Evolutionary conservation across 1,284 basidiomycete genomes (phyloP).

Genomic region (Pisolithus thermaeus): DNA sequence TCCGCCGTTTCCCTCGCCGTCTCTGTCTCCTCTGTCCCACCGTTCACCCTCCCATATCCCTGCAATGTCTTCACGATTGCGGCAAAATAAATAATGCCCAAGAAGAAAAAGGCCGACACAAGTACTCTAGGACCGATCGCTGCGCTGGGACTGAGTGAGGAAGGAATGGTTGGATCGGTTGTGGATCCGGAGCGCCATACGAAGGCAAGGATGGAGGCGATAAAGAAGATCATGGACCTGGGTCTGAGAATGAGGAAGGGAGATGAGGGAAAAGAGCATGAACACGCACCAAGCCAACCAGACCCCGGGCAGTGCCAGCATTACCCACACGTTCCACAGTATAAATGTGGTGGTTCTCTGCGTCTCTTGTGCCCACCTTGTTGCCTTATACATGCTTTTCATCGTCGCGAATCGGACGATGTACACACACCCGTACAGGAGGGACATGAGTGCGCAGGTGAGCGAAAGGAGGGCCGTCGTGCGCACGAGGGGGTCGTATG

Average conservation of each 20-base stretch:
- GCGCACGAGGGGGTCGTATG: conserved; percentile 58
- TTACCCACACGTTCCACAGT: conserved; percentile 77
- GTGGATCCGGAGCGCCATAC: conserved; percentile 65
- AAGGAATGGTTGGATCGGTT: conserved; percentile 35
- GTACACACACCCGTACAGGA: conserved; percentile 72
- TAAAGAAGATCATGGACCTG: conserved; percentile 67
- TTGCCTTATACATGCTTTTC: conserved; percentile 70
- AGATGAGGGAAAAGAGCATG: background rate
- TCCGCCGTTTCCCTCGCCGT: too few species aligned
- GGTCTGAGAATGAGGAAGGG: background rate
- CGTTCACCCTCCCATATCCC: background rate
- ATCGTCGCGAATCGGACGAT: conserved; percentile 74
- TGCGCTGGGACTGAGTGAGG: conserved; percentile 23
- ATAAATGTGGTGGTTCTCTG: conserved; percentile 58
- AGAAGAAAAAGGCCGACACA: conserved; percentile 47
- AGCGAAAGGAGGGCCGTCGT: conserved; percentile 63
- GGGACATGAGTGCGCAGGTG: conserved; percentile 64
- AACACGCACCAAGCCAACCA: conserved; percentile 63
- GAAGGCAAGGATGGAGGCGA: conserved; percentile 61
- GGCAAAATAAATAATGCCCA: conserved; percentile 59
- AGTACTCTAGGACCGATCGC: conserved; percentile 51
- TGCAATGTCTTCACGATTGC: conserved; percentile 57
- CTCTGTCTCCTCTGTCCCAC: too few species aligned
- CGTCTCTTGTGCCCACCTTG: conserved; percentile 75
- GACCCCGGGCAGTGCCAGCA: conserved; percentile 66